Evolutionary conservation across 805 yeast genomes (phyloP), one percentile per base, ranked within the genome.

Genomic region (Ogataea wickerhamii): DNA sequence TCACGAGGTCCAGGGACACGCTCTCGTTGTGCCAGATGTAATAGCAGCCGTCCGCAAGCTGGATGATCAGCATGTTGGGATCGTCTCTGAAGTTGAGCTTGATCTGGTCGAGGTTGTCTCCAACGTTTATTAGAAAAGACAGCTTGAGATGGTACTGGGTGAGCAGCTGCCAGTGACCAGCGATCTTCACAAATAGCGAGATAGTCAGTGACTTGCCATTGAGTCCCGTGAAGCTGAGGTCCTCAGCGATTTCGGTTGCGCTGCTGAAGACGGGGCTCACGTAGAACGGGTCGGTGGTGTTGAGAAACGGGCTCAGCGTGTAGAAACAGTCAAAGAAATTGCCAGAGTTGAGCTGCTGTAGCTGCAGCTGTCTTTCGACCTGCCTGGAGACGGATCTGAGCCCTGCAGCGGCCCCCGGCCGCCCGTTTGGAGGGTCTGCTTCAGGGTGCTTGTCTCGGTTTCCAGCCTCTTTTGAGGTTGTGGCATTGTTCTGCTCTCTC

Each of bases 291-390:
- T 48, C 32, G 8, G 51, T 53, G 0, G 47, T 43, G 11, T 54
- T 38, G 28, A 53, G 38, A 11, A 49, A 48, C 7, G 53, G 48
- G 35, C 63, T 67, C 6, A 69, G 21, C 0, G 71, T 61, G 29
- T 58, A 61, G 42, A 69, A 69, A 1, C 55, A 56, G 30, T 65
- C 62, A 6, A 56, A 45, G 31, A 67, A 57, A 8, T 49, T 48
- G 7, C 41, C 35, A 5, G 43, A 31, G 44, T 61, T 64, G 14
- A 61, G 28, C 1, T 49, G 34, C 35, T 61, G 69, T 8, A 57
- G 40, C 25, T 50, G 43, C 6, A 46, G 23, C 29, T 65, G 70
- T 34, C 55, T 40, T 25, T 51, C 51, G 2, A 53, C 37, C 19
- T 52, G 54, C 7, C 49, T 51, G 20, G 43, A 34, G 7, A 41